Conservation (phyloP, 257 asterid species). For the Apocynum venetum region DNA sequence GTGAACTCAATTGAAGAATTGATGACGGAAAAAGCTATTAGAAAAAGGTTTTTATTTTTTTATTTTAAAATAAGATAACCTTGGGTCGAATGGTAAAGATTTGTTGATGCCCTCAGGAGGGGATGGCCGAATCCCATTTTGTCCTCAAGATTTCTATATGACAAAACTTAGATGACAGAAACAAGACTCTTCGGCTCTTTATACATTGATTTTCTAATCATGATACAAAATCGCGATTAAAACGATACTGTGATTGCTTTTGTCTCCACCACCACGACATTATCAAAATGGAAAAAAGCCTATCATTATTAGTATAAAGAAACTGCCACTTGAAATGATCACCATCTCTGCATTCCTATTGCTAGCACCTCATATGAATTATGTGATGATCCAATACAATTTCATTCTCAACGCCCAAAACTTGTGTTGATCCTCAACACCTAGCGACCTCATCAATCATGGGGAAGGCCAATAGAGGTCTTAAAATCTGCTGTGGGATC, state of each 20-base stretch:
- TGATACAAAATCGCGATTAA: neutral
- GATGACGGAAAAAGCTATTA: no score
- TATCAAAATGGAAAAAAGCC: neutral
- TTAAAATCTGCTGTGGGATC: slow-evolving; percentile 38
- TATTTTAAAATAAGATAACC: no score
- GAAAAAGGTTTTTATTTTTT: no score
- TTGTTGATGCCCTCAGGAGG: no score
- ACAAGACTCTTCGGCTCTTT: neutral
- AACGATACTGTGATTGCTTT: neutral
- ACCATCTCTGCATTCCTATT: slow-evolving; percentile 2
- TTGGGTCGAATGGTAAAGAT: no score
- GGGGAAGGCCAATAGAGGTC: slow-evolving; percentile 14
- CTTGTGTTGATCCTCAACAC: no score
- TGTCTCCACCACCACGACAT: neutral
- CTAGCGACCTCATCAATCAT: neutral
- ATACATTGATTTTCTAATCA: neutral
- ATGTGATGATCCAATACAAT: no score
- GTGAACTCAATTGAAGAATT: no score
- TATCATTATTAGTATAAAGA: neutral
- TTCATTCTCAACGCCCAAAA: no score
- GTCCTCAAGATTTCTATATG: neutral
- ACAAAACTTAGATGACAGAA: neutral
- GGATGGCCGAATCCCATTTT: neutral
- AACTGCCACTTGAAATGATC: slow-evolving; percentile 12
- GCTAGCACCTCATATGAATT: neutral